These are phyloP conservation scores for Alternaria sp. DNA, from an alignment of 2,329 filamentous ascomycete genomes.

Conservation along the genomic window DNA sequence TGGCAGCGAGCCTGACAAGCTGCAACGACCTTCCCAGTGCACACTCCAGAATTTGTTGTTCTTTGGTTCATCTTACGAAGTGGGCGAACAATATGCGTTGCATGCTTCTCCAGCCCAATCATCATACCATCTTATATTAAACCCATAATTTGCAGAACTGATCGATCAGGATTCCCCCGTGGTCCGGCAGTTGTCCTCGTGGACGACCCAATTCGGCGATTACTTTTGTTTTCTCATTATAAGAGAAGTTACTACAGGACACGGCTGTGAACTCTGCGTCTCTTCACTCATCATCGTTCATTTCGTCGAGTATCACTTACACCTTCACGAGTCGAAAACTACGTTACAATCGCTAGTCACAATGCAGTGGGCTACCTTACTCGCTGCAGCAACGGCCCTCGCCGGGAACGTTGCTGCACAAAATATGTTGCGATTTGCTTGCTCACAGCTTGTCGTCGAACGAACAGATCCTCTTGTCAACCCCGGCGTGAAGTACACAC, in stretches of 20 bases:
- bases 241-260: constrained; percentile 35
- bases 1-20: constrained; percentile 22
- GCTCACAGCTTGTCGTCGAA: constrained; percentile 48
- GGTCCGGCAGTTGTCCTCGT: constrained; percentile 38
- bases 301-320: background rate
- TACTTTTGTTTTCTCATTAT: constrained; percentile 34
- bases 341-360: constrained; percentile 15
- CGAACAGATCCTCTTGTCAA: constrained; percentile 47
- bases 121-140: constrained; percentile 41
- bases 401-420: constrained; percentile 37
- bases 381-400: constrained; percentile 32
- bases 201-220: constrained; percentile 11
- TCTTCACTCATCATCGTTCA: constrained; percentile 27
- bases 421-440: constrained; percentile 47
- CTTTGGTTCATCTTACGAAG: constrained; percentile 25
- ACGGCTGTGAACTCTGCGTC: constrained; percentile 21
- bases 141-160: constrained; percentile 34
- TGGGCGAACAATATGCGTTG: constrained; percentile 29
- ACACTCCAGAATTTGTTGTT: constrained; percentile 21
- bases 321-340: constrained; percentile 1
- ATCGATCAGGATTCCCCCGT: constrained; percentile 34
- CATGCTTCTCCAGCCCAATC: constrained; percentile 36
- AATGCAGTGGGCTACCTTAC: constrained; percentile 44
- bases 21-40: constrained; percentile 15
- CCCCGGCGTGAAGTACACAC: constrained; percentile 47